Conservation (phyloP, 352 stramenopile species). For the Phytophthora pluvialis region DNA sequence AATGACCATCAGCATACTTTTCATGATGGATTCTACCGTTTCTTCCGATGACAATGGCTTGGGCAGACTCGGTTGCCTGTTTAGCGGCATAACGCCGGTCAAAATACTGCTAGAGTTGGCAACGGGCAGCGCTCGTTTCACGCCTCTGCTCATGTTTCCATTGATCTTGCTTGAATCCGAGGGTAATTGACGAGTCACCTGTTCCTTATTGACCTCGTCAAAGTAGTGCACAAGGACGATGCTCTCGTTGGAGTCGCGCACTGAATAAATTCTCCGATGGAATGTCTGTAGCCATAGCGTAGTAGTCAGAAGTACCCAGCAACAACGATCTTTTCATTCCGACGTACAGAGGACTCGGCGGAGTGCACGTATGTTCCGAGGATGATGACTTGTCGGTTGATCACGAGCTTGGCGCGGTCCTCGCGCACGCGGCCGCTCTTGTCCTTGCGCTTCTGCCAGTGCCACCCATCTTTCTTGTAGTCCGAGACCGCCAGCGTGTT, state of each 20-base stretch:
- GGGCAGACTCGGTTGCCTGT: constrained; percentile 8
- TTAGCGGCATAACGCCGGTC: constrained; percentile 3
- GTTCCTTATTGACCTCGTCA: constrained; percentile 71
- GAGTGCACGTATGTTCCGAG: constrained; percentile 88
- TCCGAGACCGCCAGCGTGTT: constrained; percentile 63
- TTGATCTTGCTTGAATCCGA: constrained; percentile 4
- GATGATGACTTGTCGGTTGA: constrained; percentile 84
- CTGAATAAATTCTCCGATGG: constrained; percentile 81
- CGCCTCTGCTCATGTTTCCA: constrained; percentile 31
- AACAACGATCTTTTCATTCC: background rate
- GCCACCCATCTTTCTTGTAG: constrained; percentile 89
- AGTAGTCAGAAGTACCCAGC: background rate
- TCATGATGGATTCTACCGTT: constrained; percentile 61
- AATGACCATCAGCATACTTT: constrained; percentile 39
- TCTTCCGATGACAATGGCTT: constrained; percentile 34
- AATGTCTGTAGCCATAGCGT: constrained; percentile 59
- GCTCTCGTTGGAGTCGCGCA: constrained; percentile 69
- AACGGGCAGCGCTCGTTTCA: constrained; percentile 45
- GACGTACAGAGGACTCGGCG: constrained; percentile 60
- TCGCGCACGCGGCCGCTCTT: constrained; percentile 77
- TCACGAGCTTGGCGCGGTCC: constrained; percentile 85
- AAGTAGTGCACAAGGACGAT: constrained; percentile 91
- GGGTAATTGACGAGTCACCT: constrained; percentile 2
- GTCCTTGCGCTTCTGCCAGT: constrained; percentile 89
- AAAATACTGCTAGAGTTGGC: constrained; percentile 8